phyloP scores from a whole-genome alignment of 441 rosid genomes.

The Metrosideros polymorpha region DNA sequence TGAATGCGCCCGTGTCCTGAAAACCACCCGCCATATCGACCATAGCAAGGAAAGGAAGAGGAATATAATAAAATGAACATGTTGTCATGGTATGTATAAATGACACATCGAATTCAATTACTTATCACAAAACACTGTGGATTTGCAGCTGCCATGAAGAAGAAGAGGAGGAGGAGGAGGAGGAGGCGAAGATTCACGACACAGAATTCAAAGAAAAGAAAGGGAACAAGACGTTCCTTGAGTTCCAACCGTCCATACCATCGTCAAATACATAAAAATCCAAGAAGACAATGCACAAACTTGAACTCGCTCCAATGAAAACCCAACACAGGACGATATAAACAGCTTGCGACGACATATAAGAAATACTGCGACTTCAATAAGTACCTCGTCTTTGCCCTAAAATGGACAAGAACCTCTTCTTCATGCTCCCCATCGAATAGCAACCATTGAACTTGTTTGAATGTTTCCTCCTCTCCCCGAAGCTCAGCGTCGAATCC shows the following conservation, averaged over 20 bases:
- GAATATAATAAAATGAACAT: neutral
- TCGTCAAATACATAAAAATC: neutral
- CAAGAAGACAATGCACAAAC: neutral
- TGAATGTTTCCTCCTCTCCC: neutral
- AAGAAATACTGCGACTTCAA: neutral
- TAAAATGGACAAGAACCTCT: slow-evolving; percentile 25
- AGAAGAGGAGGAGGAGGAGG: neutral
- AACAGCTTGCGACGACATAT: neutral
- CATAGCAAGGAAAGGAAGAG: neutral
- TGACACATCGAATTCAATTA: neutral
- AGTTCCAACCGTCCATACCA: neutral
- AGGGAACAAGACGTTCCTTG: neutral
- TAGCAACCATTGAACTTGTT: neutral
- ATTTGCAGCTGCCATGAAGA: neutral
- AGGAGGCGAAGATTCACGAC: neutral
- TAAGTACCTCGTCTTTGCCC: slow-evolving; percentile 12
- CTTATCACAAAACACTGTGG: neutral
- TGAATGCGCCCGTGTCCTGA: neutral
- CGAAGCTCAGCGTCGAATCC: slow-evolving; percentile 27
- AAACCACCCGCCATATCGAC: neutral
- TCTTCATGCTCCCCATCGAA: slow-evolving; percentile 30
- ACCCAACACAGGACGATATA: neutral
- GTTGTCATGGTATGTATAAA: neutral
- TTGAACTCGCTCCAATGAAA: neutral
- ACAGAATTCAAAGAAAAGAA: neutral